Conservation (phyloP, 805 yeast genomes). For the Yarrowia sp. region DNA sequence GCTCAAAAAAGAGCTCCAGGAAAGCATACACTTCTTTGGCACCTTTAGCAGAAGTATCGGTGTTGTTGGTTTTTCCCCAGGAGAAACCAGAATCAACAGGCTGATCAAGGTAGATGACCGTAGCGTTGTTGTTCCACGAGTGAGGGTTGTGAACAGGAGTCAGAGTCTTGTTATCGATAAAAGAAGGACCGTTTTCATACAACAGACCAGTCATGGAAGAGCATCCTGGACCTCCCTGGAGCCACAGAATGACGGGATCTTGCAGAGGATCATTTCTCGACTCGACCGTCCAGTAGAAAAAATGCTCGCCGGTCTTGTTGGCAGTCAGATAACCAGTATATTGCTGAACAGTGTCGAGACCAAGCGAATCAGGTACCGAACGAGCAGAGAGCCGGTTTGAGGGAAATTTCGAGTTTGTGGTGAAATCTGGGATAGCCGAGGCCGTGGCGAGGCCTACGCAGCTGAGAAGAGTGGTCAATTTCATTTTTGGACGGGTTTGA, state of each 20-base stretch:
- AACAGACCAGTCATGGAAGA: conserved; percentile 75
- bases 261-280: conserved; percentile 74
- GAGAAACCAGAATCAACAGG: conserved; percentile 79
- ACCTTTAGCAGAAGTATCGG: conserved; percentile 69
- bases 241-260: conserved; percentile 78
- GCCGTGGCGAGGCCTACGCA: not conserved
- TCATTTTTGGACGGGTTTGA: not conserved
- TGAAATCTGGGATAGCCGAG: not conserved
- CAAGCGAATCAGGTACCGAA: conserved; percentile 41
- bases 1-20: conserved; percentile 67
- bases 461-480: not conserved
- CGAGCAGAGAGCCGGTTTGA: not conserved
- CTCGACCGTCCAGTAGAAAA: conserved; percentile 76
- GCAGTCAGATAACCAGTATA: conserved; percentile 81
- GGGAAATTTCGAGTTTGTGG: not conserved
- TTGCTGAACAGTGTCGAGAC: conserved; percentile 71
- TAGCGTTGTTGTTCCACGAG: conserved; percentile 78
- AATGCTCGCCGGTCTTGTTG: conserved; percentile 65
- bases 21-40: conserved; percentile 75
- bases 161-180: conserved; percentile 48
- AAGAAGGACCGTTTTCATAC: conserved; percentile 78
- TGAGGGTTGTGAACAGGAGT: conserved; percentile 64
- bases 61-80: conserved; percentile 38
- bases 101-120: conserved; percentile 76
- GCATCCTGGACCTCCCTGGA: conserved; percentile 88